phyloP scores from a whole-genome alignment of 1,284 basidiomycete genomes.

The Ustilago cynodontis region DNA sequence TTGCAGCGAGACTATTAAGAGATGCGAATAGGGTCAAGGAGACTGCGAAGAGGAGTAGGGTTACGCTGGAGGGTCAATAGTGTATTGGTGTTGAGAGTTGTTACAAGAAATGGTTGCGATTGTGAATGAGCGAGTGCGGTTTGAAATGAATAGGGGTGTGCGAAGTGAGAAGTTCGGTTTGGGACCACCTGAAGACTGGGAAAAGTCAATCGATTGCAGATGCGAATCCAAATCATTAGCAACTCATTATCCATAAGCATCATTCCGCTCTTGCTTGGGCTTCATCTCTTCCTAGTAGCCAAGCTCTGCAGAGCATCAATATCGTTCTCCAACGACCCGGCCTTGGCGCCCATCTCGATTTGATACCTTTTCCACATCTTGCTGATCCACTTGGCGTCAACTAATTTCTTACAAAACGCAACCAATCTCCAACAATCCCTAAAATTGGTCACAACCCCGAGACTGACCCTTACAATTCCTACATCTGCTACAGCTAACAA shows the following conservation, averaged over 20 bases:
- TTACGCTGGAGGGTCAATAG: constrained; percentile 15
- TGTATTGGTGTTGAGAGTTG: too few relatives aligned
- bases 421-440: constrained; percentile 28
- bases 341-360: background rate
- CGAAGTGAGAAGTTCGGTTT: too few relatives aligned
- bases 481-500: constrained; percentile 29
- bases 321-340: constrained; percentile 4
- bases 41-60: constrained; percentile 13
- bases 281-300: constrained; percentile 20
- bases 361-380: constrained; percentile 16
- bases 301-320: constrained; percentile 16
- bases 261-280: too few relatives aligned
- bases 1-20: constrained; percentile 30
- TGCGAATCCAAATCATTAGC: too few relatives aligned
- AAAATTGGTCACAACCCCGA: constrained; percentile 27
- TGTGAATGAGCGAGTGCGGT: too few relatives aligned
- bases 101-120: too few relatives aligned
- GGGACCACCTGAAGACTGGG: too few relatives aligned
- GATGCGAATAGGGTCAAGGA: constrained; percentile 34
- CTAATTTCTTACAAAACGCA: constrained; percentile 9
- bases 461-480: constrained; percentile 23
- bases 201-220: too few relatives aligned
- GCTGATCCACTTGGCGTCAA: background rate
- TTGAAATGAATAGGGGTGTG: too few relatives aligned
- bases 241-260: too few relatives aligned